These are phyloP conservation scores for Takashimella tepidaria DNA, from an alignment of 1,284 basidiomycete species.

Conservation along the genomic window DNA sequence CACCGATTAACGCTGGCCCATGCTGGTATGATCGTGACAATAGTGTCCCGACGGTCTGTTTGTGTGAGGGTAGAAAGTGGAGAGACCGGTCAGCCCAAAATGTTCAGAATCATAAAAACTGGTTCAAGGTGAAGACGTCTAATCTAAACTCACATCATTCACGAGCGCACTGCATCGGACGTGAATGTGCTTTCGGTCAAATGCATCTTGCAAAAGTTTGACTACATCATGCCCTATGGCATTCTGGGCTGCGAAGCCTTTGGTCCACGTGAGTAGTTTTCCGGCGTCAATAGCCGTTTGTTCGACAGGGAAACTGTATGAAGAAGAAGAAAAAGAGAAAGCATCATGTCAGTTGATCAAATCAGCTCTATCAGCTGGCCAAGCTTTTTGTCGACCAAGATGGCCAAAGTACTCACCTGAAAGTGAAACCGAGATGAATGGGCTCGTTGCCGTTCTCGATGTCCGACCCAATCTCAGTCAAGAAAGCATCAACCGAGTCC, in stretches of 20 bases:
- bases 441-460: slow-evolving; percentile 49
- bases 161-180: slow-evolving; percentile 92
- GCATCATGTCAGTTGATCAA: background rate
- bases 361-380: background rate
- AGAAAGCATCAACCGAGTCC: slow-evolving; percentile 87
- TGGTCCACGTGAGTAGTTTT: slow-evolving; percentile 93
- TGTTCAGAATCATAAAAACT: too few relatives aligned
- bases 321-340: background rate
- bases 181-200: slow-evolving; percentile 88
- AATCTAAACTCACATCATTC: slow-evolving; percentile 84
- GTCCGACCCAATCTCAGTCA: slow-evolving; percentile 61
- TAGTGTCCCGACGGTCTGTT: slow-evolving; percentile 88
- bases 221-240: slow-evolving; percentile 91
- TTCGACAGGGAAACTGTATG: slow-evolving; percentile 90
- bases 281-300: slow-evolving; percentile 89
- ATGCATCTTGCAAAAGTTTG: slow-evolving; percentile 82
- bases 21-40: slow-evolving; percentile 86
- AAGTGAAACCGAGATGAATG: slow-evolving; percentile 83
- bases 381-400: background rate
- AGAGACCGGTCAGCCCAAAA: too few relatives aligned
- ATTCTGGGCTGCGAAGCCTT: slow-evolving; percentile 85
- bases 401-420: slow-evolving; percentile 52
- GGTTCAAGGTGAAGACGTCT: too few relatives aligned
- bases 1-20: slow-evolving; percentile 78
- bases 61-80: too few relatives aligned